Conservation (phyloP, 257 asterid species). For the Nyctanthes arbortristis region DNA sequence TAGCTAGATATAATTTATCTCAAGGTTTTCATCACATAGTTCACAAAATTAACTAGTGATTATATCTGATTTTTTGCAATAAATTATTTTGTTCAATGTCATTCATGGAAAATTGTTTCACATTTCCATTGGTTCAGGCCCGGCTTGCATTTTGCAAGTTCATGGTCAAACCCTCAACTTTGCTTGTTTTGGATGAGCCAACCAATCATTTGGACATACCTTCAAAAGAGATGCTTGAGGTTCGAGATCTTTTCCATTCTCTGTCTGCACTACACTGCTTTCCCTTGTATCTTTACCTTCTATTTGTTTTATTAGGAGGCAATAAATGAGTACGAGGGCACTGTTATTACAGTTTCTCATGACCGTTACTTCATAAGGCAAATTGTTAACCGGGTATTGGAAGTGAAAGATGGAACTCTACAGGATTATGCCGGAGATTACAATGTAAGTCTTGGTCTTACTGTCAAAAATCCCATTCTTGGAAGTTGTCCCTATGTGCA, state of each 20-base stretch:
- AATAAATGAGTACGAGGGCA: conserved; percentile 87
- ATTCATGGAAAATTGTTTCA: background rate
- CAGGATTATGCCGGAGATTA: conserved; percentile 97
- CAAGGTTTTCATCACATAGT: background rate
- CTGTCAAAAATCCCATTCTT: background rate
- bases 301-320: conserved; percentile 70
- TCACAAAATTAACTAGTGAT: background rate
- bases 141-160: conserved; percentile 99
- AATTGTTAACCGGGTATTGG: conserved; percentile 92
- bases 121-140: conserved; percentile 50
- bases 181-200: conserved; percentile 94
- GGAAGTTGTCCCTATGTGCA: background rate
- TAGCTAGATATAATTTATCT: too few species aligned
- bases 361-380: conserved; percentile 97
- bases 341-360: conserved; percentile 92
- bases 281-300: background rate
- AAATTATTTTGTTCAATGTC: conserved; percentile 1
- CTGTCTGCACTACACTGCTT: background rate
- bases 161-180: conserved; percentile 96
- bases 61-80: background rate
- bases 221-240: conserved; percentile 99
- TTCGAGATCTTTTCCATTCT: conserved; percentile 25
- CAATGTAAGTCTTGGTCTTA: conserved; percentile 53
- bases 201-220: conserved; percentile 97
- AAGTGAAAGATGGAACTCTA: conserved; percentile 77